phyloP scores from a whole-genome alignment of 805 yeast genomes.

The Metahyphopichia silvanorum region DNA sequence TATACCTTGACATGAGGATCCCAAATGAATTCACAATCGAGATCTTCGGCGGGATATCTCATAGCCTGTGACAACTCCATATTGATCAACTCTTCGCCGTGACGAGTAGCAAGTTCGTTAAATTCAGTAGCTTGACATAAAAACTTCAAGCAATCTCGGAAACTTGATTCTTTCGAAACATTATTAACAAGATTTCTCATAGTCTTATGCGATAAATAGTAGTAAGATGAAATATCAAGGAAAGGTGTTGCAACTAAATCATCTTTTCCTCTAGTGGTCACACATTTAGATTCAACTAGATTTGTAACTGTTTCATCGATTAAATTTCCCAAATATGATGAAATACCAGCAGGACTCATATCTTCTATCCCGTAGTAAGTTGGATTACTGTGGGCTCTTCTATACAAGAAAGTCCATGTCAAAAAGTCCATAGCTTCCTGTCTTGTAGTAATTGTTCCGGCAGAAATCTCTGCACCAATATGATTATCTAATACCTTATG shows the following conservation, averaged over 20 bases:
- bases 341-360: conserved; percentile 50
- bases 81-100: conserved; percentile 86
- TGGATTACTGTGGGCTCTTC: conserved; percentile 76
- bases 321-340: conserved; percentile 55
- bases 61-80: conserved; percentile 76
- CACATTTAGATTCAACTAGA: conserved; percentile 71
- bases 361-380: conserved; percentile 75
- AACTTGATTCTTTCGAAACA: conserved; percentile 43
- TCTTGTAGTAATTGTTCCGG: conserved; percentile 60
- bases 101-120: conserved; percentile 85
- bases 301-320: conserved; percentile 68
- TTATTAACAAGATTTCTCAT: conserved; percentile 64
- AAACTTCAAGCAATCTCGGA: conserved; percentile 62
- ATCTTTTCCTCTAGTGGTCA: conserved; percentile 47
- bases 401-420: conserved; percentile 72
- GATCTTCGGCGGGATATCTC: conserved; percentile 58
- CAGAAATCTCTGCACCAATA: conserved; percentile 75
- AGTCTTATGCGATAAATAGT: conserved; percentile 89
- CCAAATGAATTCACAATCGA: conserved; percentile 66
- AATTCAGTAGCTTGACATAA: conserved; percentile 70
- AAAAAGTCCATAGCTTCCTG: conserved; percentile 74
- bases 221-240: conserved; percentile 82
- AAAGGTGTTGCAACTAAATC: conserved; percentile 70
- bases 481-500: conserved; percentile 78
- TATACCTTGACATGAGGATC: conserved; percentile 84